Evolutionary conservation across 192 early-diverging fungal genomes (phyloP), one percentile per base, ranked within the genome.

Genomic region (Fimicolochytrium jonesii): DNA sequence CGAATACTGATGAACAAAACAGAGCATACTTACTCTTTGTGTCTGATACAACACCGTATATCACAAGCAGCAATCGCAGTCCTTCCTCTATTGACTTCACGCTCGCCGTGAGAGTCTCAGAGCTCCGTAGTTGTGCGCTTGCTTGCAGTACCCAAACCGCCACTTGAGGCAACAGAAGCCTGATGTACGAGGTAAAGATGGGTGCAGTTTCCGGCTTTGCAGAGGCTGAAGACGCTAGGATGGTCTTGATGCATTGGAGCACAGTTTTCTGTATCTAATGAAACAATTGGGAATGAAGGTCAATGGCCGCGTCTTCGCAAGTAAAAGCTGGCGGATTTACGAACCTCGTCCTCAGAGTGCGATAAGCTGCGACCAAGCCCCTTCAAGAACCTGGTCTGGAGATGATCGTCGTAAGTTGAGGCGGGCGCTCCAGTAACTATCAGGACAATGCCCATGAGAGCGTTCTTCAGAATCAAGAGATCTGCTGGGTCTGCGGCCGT

Each of bases 391-490:
- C 64, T 39, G 11, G 44, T 55, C 43, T 66, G 54, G 17, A 20
- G 56, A 11, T 15, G 29, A 0, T 43, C 15, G 29, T 66, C 26
- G 26, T 66, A 32, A 18, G 26, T 43, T 6, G 59, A 44, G 1
- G 37, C 56, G 11, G 77, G 74, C 11, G 52, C 31, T 0, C 46
- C 37, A 18, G 68, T 74, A 11, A 69, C 23, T 32, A 67, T 36
- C 36, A 79, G 31, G 6, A 77, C 66, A 34, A 65, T 28, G 4
- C 59, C 68, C 4, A 75, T 56, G 15, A 75, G 23, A 23, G 65
- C 11, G 53, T 79, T 79, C 53, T 68, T 76, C 28, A 73, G 28
- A n/a, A 70, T 45, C 26, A 41, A n/a, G 22, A 7, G 18, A 0
- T 15, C 58, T 68, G 49, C 15, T 32, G 23, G 28, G 32, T 9